A percentile compares a stretch with the other conserved stretches of the same genome.
phyloP scores from a whole-genome alignment of 225 moss, liverwort and hornwort species.

The Pleurozium schreberi region DNA sequence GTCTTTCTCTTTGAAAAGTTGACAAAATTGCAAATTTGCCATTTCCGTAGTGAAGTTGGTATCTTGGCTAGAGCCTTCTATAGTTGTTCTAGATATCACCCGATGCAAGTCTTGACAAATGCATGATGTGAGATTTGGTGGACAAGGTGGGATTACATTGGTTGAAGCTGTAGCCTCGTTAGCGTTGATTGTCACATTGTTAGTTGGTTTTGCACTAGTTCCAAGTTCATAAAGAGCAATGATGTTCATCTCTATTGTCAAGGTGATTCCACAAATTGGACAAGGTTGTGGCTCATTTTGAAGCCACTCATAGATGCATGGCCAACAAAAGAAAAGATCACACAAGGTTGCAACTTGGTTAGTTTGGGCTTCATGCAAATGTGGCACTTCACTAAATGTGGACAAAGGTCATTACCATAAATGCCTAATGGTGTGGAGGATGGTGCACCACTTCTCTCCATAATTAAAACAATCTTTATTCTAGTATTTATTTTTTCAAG shows the following conservation, averaged over 20 bases:
- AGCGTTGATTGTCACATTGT: background rate
- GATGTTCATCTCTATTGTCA: background rate
- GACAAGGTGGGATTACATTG: background rate
- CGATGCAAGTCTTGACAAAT: background rate
- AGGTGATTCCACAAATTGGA: background rate
- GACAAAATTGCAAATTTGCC: background rate
- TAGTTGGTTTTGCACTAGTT: too few relatives aligned
- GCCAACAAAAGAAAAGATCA: background rate
- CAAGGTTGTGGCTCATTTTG: background rate
- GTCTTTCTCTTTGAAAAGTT: background rate
- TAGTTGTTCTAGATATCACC: background rate
- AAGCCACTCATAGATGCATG: background rate
- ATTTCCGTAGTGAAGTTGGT: background rate
- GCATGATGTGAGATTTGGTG: background rate
- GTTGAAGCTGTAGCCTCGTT: fast-evolving
- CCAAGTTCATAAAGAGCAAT: background rate
- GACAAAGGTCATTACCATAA: background rate
- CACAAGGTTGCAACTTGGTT: background rate
- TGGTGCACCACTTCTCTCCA: background rate
- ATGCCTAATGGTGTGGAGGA: background rate
- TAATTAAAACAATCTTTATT: background rate
- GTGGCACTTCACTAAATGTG: background rate
- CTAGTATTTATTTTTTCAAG: background rate
- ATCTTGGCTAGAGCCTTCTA: background rate
- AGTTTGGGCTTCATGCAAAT: background rate